Evolutionary conservation across 768 basidiomycete genomes (phyloP).

Genomic region (Filobasidium wieringae): DNA sequence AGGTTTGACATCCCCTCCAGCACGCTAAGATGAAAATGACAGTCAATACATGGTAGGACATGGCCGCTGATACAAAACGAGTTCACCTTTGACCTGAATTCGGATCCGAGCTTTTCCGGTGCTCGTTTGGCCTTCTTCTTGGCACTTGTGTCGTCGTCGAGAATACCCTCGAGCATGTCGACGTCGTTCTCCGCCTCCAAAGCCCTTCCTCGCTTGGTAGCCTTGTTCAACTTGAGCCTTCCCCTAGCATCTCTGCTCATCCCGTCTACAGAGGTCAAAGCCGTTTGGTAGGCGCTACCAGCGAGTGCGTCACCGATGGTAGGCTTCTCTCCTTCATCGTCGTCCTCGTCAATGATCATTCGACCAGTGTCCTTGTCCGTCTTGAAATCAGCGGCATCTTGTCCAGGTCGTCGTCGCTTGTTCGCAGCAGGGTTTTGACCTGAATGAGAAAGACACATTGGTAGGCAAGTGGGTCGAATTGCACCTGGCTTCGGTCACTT

Average conservation of each 20-base stretch:
- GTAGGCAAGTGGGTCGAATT: conserved; percentile 1
- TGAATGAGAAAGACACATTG: conserved; percentile 44
- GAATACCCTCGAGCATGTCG: conserved; percentile 45
- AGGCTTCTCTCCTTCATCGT: conserved; percentile 40
- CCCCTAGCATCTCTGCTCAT: conserved; percentile 75
- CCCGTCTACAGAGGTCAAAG: conserved; percentile 72
- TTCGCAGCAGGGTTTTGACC: conserved; percentile 27
- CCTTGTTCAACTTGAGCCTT: conserved; percentile 86
- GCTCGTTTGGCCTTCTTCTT: conserved; percentile 47
- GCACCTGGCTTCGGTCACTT: conserved; percentile 12
- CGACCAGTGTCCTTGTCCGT: conserved; percentile 51
- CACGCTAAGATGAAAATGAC: conserved; percentile 51
- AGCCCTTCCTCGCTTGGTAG: conserved; percentile 82
- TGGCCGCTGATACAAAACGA: background rate
- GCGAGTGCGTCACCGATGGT: conserved; percentile 15
- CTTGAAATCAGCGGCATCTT: conserved; percentile 77
- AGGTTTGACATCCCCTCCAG: conserved; percentile 85
- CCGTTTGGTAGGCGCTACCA: conserved; percentile 70
- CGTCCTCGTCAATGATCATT: conserved; percentile 45
- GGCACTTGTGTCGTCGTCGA: conserved; percentile 33
- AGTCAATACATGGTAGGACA: background rate
- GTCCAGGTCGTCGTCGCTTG: conserved; percentile 53
- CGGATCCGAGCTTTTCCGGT: conserved; percentile 54
- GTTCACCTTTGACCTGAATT: conserved; percentile 89
- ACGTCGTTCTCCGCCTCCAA: conserved; percentile 51